These are phyloP conservation scores for Nemania sp. DNA, from an alignment of 2,329 filamentous ascomycete species.

Conservation along the genomic window DNA sequence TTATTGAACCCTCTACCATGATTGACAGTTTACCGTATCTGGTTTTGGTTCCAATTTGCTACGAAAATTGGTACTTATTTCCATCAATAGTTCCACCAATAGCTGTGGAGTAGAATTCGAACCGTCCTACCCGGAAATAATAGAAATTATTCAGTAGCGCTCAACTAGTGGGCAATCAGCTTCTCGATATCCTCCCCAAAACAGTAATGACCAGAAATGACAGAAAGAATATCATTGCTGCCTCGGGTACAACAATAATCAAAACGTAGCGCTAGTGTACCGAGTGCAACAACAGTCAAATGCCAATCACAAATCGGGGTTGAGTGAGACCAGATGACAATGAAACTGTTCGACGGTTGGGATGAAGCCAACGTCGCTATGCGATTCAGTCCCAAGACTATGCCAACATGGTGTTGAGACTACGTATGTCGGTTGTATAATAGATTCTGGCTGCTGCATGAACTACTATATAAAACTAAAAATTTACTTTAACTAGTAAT, in stretches of 20 bases:
- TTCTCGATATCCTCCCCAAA: not conserved
- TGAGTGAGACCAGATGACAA: slow-evolving; percentile 1
- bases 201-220: not conserved
- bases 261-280: slow-evolving; percentile 5
- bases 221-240: not conserved
- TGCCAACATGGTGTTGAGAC: not conserved
- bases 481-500: slow-evolving; percentile 3
- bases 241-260: not conserved
- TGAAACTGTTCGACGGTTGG: not conserved
- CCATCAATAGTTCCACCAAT: slow-evolving; percentile 29
- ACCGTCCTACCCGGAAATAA: slow-evolving; percentile 13
- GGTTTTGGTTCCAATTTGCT: slow-evolving; percentile 7
- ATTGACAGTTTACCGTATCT: not conserved
- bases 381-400: not conserved
- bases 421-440: no score
- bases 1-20: not conserved
- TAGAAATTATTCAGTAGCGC: slow-evolving; percentile 5
- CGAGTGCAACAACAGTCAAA: not conserved
- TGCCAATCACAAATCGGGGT: not conserved
- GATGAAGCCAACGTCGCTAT: not conserved
- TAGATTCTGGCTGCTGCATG: slow-evolving; percentile 1
- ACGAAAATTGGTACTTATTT: slow-evolving; percentile 17
- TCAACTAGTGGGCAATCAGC: not conserved
- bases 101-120: slow-evolving; percentile 22
- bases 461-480: not conserved